Evolutionary conservation across 2,329 filamentous ascomycete genomes (phyloP).

Genomic region (Stachybotrys chlorohalonatus): DNA sequence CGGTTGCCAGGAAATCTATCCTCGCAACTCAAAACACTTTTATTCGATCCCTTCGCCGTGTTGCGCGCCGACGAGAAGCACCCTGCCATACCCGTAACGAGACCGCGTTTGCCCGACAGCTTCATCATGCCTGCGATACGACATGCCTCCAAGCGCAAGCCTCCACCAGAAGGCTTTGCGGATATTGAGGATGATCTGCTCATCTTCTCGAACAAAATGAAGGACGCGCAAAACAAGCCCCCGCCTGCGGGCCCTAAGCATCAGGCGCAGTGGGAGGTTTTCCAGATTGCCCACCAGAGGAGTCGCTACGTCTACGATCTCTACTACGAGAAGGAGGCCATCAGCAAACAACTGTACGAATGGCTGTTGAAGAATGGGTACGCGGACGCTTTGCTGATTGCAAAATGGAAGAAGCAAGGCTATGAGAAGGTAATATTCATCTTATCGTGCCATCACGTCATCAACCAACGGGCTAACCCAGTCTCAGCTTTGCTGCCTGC

Average conservation of each 20-base stretch:
- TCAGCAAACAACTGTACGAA: constrained; percentile 85
- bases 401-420: constrained; percentile 99
- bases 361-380: constrained; percentile 96
- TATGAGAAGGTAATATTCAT: constrained; percentile 73
- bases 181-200: constrained; percentile 83
- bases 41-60: too few species aligned
- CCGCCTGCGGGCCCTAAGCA: constrained; percentile 72
- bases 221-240: constrained; percentile 86
- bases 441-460: background rate
- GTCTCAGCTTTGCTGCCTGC: constrained; percentile 74
- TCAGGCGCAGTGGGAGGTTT: constrained; percentile 93
- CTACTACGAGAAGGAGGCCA: constrained; percentile 96
- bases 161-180: constrained; percentile 76
- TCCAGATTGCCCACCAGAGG: constrained; percentile 92
- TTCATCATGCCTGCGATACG: constrained; percentile 65
- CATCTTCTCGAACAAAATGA: constrained; percentile 85
- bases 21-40: too few species aligned
- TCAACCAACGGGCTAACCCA: constrained; percentile 12
- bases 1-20: too few species aligned
- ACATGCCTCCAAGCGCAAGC: constrained; percentile 67
- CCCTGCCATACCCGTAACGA: too few species aligned
- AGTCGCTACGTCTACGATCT: constrained; percentile 91
- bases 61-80: too few species aligned
- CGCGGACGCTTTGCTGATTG: constrained; percentile 89
- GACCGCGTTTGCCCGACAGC: background rate